Evolutionary conservation across 2,329 filamentous ascomycete genomes (phyloP).

Genomic region (Lachnellula occidentalis): DNA sequence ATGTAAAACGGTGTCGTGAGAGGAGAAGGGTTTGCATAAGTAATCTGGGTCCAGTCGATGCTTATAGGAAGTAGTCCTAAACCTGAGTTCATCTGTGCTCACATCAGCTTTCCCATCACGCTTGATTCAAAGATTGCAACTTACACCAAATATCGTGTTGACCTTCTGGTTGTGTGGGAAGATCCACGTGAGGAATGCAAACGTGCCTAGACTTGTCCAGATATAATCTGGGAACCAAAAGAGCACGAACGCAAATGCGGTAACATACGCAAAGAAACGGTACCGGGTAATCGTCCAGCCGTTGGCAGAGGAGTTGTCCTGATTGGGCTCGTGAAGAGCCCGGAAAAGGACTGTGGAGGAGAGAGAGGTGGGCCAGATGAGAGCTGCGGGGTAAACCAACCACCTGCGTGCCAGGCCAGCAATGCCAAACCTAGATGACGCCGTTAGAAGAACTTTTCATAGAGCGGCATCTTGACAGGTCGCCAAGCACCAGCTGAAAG

Average conservation of each 20-base stretch:
- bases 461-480: background rate
- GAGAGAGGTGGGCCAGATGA: conserved; percentile 18
- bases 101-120: conserved; percentile 43
- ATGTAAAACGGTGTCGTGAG: conserved; percentile 61
- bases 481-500: background rate
- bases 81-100: conserved; percentile 42
- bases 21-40: conserved; percentile 13
- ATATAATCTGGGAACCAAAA: conserved; percentile 45
- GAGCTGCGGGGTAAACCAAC: conserved; percentile 41
- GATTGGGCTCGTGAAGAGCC: conserved; percentile 53
- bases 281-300: conserved; percentile 50
- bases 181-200: conserved; percentile 67
- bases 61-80: conserved; percentile 64
- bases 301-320: conserved; percentile 43
- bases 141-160: conserved; percentile 66
- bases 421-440: conserved; percentile 51
- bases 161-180: conserved; percentile 59
- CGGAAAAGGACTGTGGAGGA: conserved; percentile 13
- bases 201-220: conserved; percentile 62
- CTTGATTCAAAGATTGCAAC: conserved; percentile 54
- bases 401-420: conserved; percentile 54
- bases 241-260: conserved; percentile 46
- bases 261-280: conserved; percentile 31
- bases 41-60: conserved; percentile 58
- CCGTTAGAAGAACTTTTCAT: background rate